Percentiles rank a stretch among this genome's conserved stretches.
These are phyloP conservation scores for Chaetomiaceae sp. DNA, from an alignment of 2,329 filamentous ascomycete species.

Conservation along the genomic window DNA sequence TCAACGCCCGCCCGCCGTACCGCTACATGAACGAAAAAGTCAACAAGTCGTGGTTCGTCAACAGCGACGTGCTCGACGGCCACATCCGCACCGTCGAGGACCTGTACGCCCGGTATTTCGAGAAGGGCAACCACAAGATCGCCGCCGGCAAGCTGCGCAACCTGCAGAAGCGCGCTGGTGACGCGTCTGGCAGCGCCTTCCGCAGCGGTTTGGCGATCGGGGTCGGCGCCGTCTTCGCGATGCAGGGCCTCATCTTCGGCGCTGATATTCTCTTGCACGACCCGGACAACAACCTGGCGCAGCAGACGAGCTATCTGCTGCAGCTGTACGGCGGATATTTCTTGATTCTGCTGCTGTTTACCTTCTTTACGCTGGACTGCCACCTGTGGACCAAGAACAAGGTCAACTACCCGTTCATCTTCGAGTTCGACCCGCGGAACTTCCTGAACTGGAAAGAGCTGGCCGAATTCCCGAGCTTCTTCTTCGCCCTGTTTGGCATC, in stretches of 20 bases:
- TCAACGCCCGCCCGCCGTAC: constrained; percentile 68
- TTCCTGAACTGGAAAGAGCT: constrained; percentile 86
- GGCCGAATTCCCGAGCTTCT: constrained; percentile 78
- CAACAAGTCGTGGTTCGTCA: constrained; percentile 84
- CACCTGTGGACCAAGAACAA: constrained; percentile 75
- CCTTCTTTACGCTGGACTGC: constrained; percentile 81
- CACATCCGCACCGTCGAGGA: constrained; percentile 80
- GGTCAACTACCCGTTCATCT: constrained; percentile 95
- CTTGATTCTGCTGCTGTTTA: constrained; percentile 70
- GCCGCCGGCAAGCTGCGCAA: constrained; percentile 81
- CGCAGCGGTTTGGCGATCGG: constrained; percentile 62
- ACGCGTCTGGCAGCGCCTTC: constrained; percentile 54
- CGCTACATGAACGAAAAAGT: constrained; percentile 90
- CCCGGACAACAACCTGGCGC: constrained; percentile 40
- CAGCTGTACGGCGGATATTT: constrained; percentile 95
- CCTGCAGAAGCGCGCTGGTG: constrained; percentile 52
- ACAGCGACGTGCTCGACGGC: constrained; percentile 75
- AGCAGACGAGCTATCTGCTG: constrained; percentile 61
- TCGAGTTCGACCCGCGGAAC: constrained; percentile 86
- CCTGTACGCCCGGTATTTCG: constrained; percentile 90
- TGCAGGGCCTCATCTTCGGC: constrained; percentile 61
- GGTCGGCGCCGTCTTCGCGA: constrained; percentile 56
- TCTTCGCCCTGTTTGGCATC: constrained; percentile 70
- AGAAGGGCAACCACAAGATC: constrained; percentile 86
- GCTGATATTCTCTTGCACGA: constrained; percentile 44